These are phyloP conservation scores for Irpex sp. DNA, from an alignment of 1,284 basidiomycete genomes.

Conservation along the genomic window DNA sequence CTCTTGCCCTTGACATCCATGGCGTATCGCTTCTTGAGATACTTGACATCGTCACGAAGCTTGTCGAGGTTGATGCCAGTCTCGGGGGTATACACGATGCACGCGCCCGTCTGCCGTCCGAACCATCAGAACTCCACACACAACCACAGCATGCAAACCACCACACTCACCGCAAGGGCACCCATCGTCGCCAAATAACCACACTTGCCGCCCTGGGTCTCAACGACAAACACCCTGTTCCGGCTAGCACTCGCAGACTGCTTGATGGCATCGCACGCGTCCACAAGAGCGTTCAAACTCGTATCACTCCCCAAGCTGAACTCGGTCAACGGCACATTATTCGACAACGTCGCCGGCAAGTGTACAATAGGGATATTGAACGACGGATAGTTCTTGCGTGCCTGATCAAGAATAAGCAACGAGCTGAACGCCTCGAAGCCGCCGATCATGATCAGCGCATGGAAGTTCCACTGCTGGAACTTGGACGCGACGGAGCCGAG, in stretches of 20 bases:
- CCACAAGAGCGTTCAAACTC: constrained; percentile 94
- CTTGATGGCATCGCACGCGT: constrained; percentile 97
- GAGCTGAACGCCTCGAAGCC: constrained; percentile 95
- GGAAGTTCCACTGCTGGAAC: constrained; percentile 84
- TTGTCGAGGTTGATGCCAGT: constrained; percentile 81
- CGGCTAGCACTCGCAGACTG: constrained; percentile 95
- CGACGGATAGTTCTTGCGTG: constrained; percentile 79
- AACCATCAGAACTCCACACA: constrained; percentile 9
- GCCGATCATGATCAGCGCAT: constrained; percentile 88
- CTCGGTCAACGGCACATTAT: constrained; percentile 97
- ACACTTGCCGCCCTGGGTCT: constrained; percentile 96
- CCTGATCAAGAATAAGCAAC: constrained; percentile 77
- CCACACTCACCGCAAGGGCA: constrained; percentile 78
- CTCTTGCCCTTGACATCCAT: constrained; percentile 87
- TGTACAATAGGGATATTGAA: constrained; percentile 95
- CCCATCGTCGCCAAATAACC: constrained; percentile 96
- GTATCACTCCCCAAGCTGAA: constrained; percentile 95
- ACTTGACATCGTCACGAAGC: constrained; percentile 84
- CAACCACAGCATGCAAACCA: neutral
- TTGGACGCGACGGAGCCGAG: constrained; percentile 86
- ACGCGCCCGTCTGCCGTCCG: constrained; percentile 75
- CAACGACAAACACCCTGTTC: constrained; percentile 96
- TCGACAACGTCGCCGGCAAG: constrained; percentile 93
- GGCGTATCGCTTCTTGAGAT: constrained; percentile 83
- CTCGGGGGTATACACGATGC: constrained; percentile 94